Evolutionary conservation across 495 filamentous ascomycete species (phyloP).

Genomic region (Neurospora sp.): DNA sequence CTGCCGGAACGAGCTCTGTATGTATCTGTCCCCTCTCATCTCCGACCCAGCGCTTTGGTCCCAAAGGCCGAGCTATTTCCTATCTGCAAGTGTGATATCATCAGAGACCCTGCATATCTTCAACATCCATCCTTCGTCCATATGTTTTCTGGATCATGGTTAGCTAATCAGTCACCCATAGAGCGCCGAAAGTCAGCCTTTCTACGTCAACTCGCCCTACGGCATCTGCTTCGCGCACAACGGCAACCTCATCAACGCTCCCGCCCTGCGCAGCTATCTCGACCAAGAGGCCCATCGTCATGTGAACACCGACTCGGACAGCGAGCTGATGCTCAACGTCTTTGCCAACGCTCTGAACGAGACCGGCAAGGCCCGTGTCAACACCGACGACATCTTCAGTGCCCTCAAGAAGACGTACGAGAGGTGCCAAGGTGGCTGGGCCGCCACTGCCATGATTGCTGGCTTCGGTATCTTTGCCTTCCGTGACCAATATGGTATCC

Average conservation of each 20-base stretch:
- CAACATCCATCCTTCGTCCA: not conserved
- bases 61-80: not conserved
- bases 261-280: conserved; percentile 63
- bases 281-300: conserved; percentile 87
- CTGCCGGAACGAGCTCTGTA: conserved; percentile 70
- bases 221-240: conserved; percentile 57
- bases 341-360: conserved; percentile 91
- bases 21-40: not conserved
- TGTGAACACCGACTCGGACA: conserved; percentile 94
- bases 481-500: conserved; percentile 77
- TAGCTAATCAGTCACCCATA: not conserved
- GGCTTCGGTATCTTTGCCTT: conserved; percentile 89
- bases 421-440: conserved; percentile 72
- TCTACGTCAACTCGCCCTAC: conserved; percentile 90
- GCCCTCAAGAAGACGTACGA: conserved; percentile 65
- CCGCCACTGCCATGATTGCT: conserved; percentile 74
- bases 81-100: not conserved
- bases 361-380: conserved; percentile 92
- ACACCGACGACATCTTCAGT: conserved; percentile 81
- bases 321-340: conserved; percentile 89
- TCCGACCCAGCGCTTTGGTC: not conserved
- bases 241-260: conserved; percentile 93
- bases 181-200: conserved; percentile 73
- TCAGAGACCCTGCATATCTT: not conserved
- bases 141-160: not conserved